Evolutionary conservation across 345 rosid species (phyloP), one percentile per base, ranked within the genome.

Genomic region (Eucalyptus erythrocorys): DNA sequence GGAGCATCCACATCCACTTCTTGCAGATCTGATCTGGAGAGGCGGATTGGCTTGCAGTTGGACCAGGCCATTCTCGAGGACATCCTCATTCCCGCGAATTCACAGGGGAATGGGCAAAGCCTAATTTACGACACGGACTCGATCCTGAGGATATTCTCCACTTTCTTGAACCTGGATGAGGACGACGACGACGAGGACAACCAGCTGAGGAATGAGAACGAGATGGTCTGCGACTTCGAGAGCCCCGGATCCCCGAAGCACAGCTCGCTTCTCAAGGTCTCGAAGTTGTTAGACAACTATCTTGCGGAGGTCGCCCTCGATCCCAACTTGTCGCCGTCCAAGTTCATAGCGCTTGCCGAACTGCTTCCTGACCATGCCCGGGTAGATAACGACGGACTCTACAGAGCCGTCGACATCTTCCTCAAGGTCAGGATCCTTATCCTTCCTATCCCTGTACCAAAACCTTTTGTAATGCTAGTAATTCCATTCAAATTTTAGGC

Each of bases 21-120:
- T 17, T 96, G 98, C 89, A 94, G 95, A 89, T 93, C 97, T 0
- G 98, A 98, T 90, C 91, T 98, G 87, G 99, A 98, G 92, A 91
- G 98, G 89, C 92, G 99, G 84, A 97, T 98, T 3, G 98, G 99
- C 87, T 95, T 97, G 76, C 99, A 98, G 55, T 92, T 98, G 59
- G 99, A 98, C 89, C 98, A 96, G 89, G 99, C 99, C 15, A 98
- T 97, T 87, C 98, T 96, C 10, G 99, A 97, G 91, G 99, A 98
- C 89, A 90, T 97, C 88, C 94, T 97, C 86, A 94, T 97, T 48
- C 98, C 98, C 5, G 92, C 93, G 80, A 95, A 91, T 89, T 90
- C 95, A 45, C 92, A 90, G 10, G 97, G 95, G 87, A 92, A 90
- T 88, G 93, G 88, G 90, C 95, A 94, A 57, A 87, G 90, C 92